Evolutionary conservation across 2,329 filamentous ascomycete genomes (phyloP).

Genomic region (Lojkania enalia): DNA sequence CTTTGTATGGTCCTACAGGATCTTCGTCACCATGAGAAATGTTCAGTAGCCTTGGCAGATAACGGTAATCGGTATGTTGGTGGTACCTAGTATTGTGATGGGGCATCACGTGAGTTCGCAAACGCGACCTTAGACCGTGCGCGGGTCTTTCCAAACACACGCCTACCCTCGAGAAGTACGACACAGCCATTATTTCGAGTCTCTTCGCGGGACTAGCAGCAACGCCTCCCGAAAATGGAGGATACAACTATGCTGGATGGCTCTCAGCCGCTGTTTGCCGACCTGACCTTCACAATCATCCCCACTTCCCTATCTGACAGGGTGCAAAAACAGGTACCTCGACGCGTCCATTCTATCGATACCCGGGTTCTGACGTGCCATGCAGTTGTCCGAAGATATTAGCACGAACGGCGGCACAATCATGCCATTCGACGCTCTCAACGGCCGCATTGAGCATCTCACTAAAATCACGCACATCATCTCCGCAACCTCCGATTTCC

Average conservation of each 20-base stretch:
- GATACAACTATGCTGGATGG: constrained; percentile 36
- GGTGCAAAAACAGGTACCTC: constrained; percentile 29
- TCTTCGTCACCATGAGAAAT: no score
- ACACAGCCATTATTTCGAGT: not conserved
- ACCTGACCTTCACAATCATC: constrained; percentile 49
- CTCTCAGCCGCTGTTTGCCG: constrained; percentile 43
- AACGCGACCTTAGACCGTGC: constrained; percentile 9
- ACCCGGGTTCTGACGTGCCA: constrained; percentile 21
- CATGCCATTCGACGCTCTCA: constrained; percentile 42
- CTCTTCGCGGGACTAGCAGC: not conserved
- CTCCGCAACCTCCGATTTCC: constrained; percentile 84
- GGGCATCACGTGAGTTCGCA: constrained; percentile 12
- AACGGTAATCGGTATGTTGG: not conserved
- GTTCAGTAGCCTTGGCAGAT: no score
- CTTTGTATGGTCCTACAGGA: no score
- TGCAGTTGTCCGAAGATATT: constrained; percentile 53
- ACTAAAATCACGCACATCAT: constrained; percentile 65
- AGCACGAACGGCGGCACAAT: constrained; percentile 55
- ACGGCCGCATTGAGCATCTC: constrained; percentile 47
- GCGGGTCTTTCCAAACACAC: constrained; percentile 1
- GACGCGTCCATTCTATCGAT: constrained; percentile 20
- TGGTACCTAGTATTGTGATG: not conserved
- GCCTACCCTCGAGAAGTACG: not conserved
- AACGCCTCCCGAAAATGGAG: constrained; percentile 29
- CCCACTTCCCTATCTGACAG: constrained; percentile 43